Evolutionary conservation across 331 rosid species (phyloP), one percentile per base, ranked within the genome.

Genomic region (Spiraea crenata): DNA sequence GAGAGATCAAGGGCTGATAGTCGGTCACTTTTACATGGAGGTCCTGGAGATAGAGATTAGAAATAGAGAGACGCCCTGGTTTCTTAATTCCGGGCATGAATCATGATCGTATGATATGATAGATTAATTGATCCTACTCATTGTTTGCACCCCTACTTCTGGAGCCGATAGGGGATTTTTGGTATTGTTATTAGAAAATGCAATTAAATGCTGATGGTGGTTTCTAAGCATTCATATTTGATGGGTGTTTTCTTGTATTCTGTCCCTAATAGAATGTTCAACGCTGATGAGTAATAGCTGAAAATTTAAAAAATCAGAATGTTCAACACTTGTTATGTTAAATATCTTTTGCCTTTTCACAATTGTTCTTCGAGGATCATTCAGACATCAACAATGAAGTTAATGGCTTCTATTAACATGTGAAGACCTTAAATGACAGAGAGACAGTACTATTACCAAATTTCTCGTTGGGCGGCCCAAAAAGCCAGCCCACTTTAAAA

Each of bases 71-170:
- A 16, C 13, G 61, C 72, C 49, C 19, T 14, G 16, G 15, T 19
- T 56, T 56, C 75, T 77, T 14, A 20, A 68, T 65, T 64, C 39
- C 65, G 58, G 74, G 72, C 81, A 74, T 65, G n/a, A n/a, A n/a
- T n/a, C n/a, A n/a, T n/a, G 40, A 19, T 9, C 63, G 17, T 34
- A 38, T 56, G 16, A 38, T 69, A 61, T 76, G 31, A 25, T 25
- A 42, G 9, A 42, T 42, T 5, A 41, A 5, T 2, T 41, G 46
- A 58, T 74, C 74, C 42, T 67, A 44, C 66, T 80, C 74, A 72
- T 82, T 85, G 49, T 75, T 74, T 81, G 69, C 65, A 1, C 80
- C 84, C 90, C 42, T 2, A 17, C 65, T 65, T 63, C 16, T 72
- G 65, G 84, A 63, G 31, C 31, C 31, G 1, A 25, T 0, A 25